A percentile compares a stretch with the other conserved stretches of the same genome.
phyloP scores from a whole-genome alignment of 345 rosid genomes.

The Salix koriyanagi region DNA sequence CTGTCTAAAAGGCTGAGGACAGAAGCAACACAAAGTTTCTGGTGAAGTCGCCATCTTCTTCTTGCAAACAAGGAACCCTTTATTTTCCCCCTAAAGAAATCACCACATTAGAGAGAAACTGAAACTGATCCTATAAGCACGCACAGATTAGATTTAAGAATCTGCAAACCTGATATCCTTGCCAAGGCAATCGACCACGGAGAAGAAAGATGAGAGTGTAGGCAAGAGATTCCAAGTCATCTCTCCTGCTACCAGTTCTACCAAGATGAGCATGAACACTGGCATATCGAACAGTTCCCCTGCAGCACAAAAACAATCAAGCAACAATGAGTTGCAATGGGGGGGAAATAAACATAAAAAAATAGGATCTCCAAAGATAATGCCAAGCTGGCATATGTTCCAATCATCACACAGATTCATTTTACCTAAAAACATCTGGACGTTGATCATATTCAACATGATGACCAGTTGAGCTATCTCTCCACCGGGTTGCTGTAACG shows the following conservation, averaged over 20 bases:
- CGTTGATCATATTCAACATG: slow-evolving; percentile 99
- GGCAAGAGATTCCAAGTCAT: slow-evolving; percentile 95
- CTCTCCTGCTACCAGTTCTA: slow-evolving; percentile 92
- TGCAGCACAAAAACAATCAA: slow-evolving; percentile 28
- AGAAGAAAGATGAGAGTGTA: slow-evolving; percentile 95
- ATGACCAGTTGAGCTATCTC: slow-evolving; percentile 65
- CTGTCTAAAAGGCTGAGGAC: slow-evolving; percentile 82
- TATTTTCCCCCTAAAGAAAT: slow-evolving; percentile 78
- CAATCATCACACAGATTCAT: background rate
- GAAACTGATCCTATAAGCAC: background rate
- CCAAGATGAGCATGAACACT: slow-evolving; percentile 99
- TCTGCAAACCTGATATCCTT: slow-evolving; percentile 79
- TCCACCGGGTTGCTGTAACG: slow-evolving; percentile 81
- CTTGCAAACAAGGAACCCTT: slow-evolving; percentile 94
- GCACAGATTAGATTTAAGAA: background rate
- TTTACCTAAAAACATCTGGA: slow-evolving; percentile 92
- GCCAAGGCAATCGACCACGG: slow-evolving; percentile 98
- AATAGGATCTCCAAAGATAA: background rate
- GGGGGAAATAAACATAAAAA: background rate
- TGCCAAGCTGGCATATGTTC: background rate
- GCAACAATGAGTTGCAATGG: slow-evolving; percentile 11
- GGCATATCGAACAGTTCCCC: slow-evolving; percentile 97
- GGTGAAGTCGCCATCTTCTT: slow-evolving; percentile 98
- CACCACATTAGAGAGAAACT: slow-evolving; percentile 9
- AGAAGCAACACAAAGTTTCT: slow-evolving; percentile 79